A percentile compares a stretch with the other conserved stretches of the same genome.
Conservation (phyloP, 495 filamentous ascomycete species). For the Daldinia concentrica region DNA sequence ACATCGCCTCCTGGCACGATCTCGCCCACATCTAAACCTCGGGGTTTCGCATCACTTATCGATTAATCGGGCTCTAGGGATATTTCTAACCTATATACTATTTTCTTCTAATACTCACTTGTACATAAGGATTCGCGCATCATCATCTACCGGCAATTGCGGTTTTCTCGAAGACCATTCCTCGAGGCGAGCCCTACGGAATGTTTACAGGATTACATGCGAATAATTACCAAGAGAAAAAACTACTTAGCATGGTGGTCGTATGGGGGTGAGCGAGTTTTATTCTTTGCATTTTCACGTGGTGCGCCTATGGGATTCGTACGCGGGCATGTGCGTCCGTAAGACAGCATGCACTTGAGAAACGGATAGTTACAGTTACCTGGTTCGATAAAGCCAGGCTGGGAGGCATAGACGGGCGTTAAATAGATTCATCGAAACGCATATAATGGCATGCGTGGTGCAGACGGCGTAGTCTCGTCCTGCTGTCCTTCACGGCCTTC, state of each 20-base stretch:
- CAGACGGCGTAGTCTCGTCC: not conserved
- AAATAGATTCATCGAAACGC: not conserved
- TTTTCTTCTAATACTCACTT: not conserved
- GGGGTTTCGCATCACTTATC: slow-evolving; percentile 53
- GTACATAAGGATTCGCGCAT: slow-evolving; percentile 21
- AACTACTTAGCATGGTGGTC: not conserved
- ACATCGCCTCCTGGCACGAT: slow-evolving; percentile 46
- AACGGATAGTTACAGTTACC: not conserved
- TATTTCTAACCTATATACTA: slow-evolving; percentile 6
- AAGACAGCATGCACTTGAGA: not conserved
- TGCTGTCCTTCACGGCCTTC: not conserved
- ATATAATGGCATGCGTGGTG: not conserved
- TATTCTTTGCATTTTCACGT: slow-evolving; percentile 3
- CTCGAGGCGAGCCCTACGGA: not conserved
- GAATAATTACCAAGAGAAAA: not conserved
- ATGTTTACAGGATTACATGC: not conserved
- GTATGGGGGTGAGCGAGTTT: not conserved
- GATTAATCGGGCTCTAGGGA: slow-evolving; percentile 38
- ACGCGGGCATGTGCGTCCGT: not conserved
- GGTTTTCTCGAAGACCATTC: not conserved
- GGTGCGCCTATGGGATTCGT: slow-evolving; percentile 5
- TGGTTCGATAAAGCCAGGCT: not conserved
- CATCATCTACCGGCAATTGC: not conserved
- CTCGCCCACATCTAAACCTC: slow-evolving; percentile 55
- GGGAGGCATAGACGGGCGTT: not conserved